Percentiles rank a stretch among this genome's conserved stretches.
These are phyloP conservation scores for Russula compacta DNA, from an alignment of 768 basidiomycete genomes.

Conservation along the genomic window DNA sequence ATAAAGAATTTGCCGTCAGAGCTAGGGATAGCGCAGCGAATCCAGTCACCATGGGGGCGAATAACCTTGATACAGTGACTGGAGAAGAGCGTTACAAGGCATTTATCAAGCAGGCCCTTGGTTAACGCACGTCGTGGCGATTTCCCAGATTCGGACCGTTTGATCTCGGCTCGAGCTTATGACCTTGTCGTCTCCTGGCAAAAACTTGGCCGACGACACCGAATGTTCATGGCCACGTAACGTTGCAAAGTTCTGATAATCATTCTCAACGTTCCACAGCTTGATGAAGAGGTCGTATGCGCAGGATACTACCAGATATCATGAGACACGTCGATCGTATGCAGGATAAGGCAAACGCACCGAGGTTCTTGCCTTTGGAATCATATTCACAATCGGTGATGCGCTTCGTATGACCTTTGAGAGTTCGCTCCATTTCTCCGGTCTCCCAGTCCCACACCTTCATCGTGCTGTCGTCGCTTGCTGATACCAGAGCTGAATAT, in stretches of 20 bases:
- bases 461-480: slow-evolving; percentile 45
- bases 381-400: slow-evolving; percentile 53
- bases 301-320: slow-evolving; percentile 37
- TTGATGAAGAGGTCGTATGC: slow-evolving; percentile 50
- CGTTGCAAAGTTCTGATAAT: slow-evolving; percentile 46
- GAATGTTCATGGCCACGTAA: slow-evolving; percentile 52
- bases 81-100: not conserved
- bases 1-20: slow-evolving; percentile 39
- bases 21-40: slow-evolving; percentile 30
- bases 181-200: slow-evolving; percentile 43
- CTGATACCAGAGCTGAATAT: slow-evolving; percentile 42
- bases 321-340: not conserved
- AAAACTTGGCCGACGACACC: slow-evolving; percentile 44
- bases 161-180: slow-evolving; percentile 47
- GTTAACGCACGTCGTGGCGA: slow-evolving; percentile 39
- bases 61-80: slow-evolving; percentile 47
- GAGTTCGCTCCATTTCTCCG: slow-evolving; percentile 49
- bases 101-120: not conserved
- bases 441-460: slow-evolving; percentile 60
- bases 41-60: slow-evolving; percentile 45
- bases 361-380: slow-evolving; percentile 41
- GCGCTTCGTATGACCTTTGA: slow-evolving; percentile 51
- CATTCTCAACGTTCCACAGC: slow-evolving; percentile 47
- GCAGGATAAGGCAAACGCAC: slow-evolving; percentile 26
- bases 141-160: slow-evolving; percentile 48